These are phyloP conservation scores for Cyathus pygmaeus DNA, from an alignment of 1,284 basidiomycete species.

Conservation along the genomic window DNA sequence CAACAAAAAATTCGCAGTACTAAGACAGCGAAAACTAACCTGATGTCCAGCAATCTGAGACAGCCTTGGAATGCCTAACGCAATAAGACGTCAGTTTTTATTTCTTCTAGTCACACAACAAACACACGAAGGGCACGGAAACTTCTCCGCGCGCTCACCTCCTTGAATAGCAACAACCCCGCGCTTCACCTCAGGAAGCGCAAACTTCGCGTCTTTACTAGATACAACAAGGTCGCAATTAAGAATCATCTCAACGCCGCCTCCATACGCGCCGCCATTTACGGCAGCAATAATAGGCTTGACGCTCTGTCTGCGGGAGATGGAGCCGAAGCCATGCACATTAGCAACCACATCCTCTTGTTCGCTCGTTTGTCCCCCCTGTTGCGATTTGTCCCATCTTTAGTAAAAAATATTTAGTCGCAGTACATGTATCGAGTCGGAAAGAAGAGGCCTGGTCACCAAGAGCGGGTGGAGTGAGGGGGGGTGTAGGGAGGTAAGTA, in stretches of 20 bases:
- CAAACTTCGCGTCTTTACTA: constrained; percentile 75
- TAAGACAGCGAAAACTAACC: constrained; percentile 60
- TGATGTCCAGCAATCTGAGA: constrained; percentile 73
- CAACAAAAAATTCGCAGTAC: no score
- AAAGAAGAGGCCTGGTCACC: no score
- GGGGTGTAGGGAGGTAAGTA: not conserved
- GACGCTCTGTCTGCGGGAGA: constrained; percentile 74
- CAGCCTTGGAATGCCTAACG: constrained; percentile 67
- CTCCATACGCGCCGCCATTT: constrained; percentile 83
- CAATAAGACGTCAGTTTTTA: no score
- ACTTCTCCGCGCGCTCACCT: no score
- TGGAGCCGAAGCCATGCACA: constrained; percentile 77
- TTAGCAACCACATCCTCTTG: constrained; percentile 52
- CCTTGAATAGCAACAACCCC: constrained; percentile 83
- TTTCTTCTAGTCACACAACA: no score
- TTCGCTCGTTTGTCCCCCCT: constrained; percentile 52
- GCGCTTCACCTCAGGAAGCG: constrained; percentile 83
- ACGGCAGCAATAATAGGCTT: constrained; percentile 90
- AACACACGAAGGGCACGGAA: not conserved
- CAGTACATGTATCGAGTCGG: no score
- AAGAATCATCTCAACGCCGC: constrained; percentile 81
- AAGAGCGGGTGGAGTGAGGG: no score
- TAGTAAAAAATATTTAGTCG: constrained; percentile 29
- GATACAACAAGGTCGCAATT: constrained; percentile 90
- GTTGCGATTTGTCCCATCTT: constrained; percentile 65